A percentile compares a stretch with the other conserved stretches of the same genome.
Evolutionary conservation across 2,329 filamentous ascomycete genomes (phyloP).

Genomic region (Dactylellina drechsleri): DNA sequence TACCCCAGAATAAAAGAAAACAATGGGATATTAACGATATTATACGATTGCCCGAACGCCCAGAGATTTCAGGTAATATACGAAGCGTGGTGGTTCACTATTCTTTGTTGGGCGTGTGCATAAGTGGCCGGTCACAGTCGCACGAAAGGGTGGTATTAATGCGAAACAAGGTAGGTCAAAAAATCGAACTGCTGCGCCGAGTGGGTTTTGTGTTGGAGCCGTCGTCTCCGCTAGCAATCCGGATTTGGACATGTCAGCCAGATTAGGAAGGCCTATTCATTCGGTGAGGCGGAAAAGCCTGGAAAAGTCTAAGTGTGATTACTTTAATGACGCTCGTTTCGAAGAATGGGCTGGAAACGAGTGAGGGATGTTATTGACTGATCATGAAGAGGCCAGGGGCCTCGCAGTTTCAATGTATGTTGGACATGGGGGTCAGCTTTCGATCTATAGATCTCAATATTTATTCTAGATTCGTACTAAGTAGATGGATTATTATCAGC

Average conservation of each 20-base stretch:
- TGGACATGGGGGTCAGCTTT: background rate
- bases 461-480: too few species aligned
- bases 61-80: background rate
- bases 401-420: background rate
- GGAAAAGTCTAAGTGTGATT: slow-evolving; percentile 4
- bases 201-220: slow-evolving; percentile 41
- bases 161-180: slow-evolving; percentile 46
- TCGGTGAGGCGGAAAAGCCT: slow-evolving; percentile 23
- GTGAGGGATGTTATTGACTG: background rate
- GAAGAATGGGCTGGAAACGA: background rate
- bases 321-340: background rate
- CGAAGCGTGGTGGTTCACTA: background rate
- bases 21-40: background rate
- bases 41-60: background rate
- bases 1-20: slow-evolving; percentile 26
- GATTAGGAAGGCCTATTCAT: slow-evolving; percentile 33
- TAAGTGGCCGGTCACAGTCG: slow-evolving; percentile 48
- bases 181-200: slow-evolving; percentile 16
- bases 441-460: too few species aligned
- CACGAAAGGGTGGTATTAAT: slow-evolving; percentile 45
- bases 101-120: slow-evolving; percentile 22
- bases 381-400: background rate
- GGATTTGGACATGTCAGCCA: slow-evolving; percentile 8
- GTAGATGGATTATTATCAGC: too few species aligned
- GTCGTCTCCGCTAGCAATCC: slow-evolving; percentile 35